A percentile compares a stretch with the other conserved stretches of the same genome.
Evolutionary conservation across 352 stramenopile genomes (phyloP).

Genomic region (Pythium diclinum): DNA sequence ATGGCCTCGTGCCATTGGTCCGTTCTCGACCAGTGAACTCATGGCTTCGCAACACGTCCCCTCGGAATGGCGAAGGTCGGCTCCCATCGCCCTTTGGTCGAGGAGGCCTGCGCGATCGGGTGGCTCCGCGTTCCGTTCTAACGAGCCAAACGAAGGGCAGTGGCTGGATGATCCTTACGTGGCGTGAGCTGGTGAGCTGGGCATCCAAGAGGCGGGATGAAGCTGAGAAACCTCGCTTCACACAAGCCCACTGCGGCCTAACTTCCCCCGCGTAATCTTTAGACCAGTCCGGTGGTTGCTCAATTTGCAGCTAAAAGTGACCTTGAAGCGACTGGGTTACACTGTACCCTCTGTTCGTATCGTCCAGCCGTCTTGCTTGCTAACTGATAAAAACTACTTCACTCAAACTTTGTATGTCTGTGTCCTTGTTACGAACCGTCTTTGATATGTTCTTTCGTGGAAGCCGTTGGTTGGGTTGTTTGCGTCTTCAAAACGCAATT

Average conservation of each 20-base stretch:
- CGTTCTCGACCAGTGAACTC: conserved; percentile 19
- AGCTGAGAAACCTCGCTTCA: neutral
- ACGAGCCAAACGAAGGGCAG: neutral
- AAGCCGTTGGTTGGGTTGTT: conserved; percentile 2
- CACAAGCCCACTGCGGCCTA: neutral
- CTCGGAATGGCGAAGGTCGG: neutral
- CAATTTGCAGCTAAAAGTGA: neutral
- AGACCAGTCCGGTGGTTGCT: neutral
- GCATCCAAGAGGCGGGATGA: conserved; percentile 13
- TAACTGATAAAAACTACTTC: conserved; percentile 7
- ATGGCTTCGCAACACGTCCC: conserved; percentile 25
- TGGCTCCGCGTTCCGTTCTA: conserved; percentile 1
- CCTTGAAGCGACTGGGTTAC: neutral
- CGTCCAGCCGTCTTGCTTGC: neutral
- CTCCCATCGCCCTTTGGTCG: neutral
- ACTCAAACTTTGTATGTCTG: conserved; percentile 7
- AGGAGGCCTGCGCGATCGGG: neutral
- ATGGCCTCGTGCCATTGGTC: conserved; percentile 23
- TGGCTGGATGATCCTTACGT: neutral
- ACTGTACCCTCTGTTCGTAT: conserved; percentile 1
- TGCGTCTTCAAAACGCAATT: conserved; percentile 15
- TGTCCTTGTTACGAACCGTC: conserved; percentile 13
- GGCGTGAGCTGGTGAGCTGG: no score
- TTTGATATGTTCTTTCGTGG: neutral
- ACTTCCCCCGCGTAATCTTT: neutral